phyloP scores from a whole-genome alignment of 2,329 filamentous ascomycete genomes.

The Alternaria ventricosa region DNA sequence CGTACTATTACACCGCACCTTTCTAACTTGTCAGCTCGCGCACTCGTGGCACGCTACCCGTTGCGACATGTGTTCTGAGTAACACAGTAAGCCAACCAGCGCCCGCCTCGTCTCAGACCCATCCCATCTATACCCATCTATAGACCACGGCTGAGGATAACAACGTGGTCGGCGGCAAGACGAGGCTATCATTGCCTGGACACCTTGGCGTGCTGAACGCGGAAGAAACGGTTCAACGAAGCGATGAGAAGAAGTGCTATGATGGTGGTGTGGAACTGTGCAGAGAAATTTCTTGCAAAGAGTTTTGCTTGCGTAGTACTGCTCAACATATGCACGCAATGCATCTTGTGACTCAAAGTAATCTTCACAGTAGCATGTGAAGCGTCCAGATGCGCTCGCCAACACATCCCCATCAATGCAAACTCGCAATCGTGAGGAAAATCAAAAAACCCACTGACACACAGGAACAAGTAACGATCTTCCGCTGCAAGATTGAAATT shows the following conservation, averaged over 20 bases:
- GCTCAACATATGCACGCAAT: conserved; percentile 3
- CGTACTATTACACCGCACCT: neutral
- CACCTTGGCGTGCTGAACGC: conserved; percentile 23
- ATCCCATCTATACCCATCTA: neutral
- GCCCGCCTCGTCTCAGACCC: conserved; percentile 3
- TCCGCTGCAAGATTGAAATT: conserved; percentile 29
- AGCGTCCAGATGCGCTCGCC: neutral
- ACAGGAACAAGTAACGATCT: conserved; percentile 9
- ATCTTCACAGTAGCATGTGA: neutral
- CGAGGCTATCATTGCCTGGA: conserved; percentile 7
- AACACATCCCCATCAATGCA: neutral
- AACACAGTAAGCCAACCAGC: neutral
- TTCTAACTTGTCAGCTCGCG: neutral
- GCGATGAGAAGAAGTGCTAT: neutral
- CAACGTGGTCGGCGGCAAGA: conserved; percentile 25
- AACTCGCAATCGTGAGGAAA: neutral
- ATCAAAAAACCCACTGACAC: conserved; percentile 4
- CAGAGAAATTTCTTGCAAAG: conserved; percentile 10
- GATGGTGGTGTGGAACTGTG: neutral
- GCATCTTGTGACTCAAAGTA: conserved; percentile 1
- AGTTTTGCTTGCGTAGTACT: neutral
- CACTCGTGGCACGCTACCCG: conserved; percentile 10
- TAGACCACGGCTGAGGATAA: neutral
- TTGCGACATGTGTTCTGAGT: conserved; percentile 7
- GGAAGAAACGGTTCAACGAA: neutral